These are phyloP conservation scores for Daldinia caldariorum DNA, from an alignment of 495 filamentous ascomycete genomes.

Conservation along the genomic window DNA sequence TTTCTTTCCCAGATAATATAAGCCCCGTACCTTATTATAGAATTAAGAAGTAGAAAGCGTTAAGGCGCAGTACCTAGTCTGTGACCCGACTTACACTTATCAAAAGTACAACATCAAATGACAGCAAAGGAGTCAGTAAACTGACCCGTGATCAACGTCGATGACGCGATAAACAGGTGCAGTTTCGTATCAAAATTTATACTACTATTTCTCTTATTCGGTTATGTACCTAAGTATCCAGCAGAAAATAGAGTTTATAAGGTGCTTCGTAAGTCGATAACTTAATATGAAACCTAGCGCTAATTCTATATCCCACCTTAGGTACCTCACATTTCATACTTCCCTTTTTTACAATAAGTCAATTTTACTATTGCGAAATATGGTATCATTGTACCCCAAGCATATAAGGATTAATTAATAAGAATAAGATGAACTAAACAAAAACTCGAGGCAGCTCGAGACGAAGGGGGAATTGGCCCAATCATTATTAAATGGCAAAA, in stretches of 20 bases:
- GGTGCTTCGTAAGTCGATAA: too few relatives aligned
- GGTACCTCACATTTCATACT: not conserved
- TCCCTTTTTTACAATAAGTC: not conserved
- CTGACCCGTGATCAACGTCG: conserved; percentile 1
- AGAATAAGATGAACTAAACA: not conserved
- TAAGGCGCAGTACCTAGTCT: not conserved
- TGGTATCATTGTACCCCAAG: too few relatives aligned
- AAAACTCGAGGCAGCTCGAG: not conserved
- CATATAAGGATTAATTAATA: too few relatives aligned
- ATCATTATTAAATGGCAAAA: not conserved
- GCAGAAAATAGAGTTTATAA: too few relatives aligned
- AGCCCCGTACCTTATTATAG: conserved; percentile 3
- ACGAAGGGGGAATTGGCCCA: not conserved
- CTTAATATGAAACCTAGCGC: too few relatives aligned
- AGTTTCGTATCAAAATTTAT: not conserved
- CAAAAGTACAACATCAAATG: conserved; percentile 1
- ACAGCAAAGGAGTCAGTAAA: not conserved
- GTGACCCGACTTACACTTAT: not conserved
- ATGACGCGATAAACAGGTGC: conserved; percentile 5
- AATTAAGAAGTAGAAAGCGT: not conserved
- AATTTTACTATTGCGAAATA: not conserved
- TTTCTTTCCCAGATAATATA: not conserved
- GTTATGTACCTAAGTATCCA: not conserved
- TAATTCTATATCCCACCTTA: too few relatives aligned
- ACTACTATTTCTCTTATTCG: not conserved